These are phyloP conservation scores for Rubia yunnanensis DNA, from an alignment of 257 asterid species.

Conservation along the genomic window DNA sequence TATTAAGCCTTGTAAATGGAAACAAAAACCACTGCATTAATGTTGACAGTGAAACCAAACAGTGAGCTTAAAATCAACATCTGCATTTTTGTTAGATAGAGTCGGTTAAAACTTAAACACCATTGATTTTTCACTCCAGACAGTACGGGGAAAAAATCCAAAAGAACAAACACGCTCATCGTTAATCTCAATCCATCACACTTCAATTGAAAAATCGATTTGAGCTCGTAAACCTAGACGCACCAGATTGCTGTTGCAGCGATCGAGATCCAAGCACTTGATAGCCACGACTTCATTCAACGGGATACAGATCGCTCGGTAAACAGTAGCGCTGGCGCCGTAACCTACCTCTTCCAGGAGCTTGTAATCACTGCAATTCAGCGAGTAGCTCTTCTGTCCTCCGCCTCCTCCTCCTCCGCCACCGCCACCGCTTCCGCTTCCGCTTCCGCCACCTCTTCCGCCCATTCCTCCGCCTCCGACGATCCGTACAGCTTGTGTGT, in stretches of 20 bases:
- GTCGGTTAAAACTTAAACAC: background rate
- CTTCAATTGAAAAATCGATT: background rate
- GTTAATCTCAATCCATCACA: background rate
- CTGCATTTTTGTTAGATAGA: background rate
- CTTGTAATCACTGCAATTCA: slow-evolving; percentile 63
- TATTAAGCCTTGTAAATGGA: background rate
- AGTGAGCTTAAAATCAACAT: background rate
- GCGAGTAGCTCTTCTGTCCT: slow-evolving; percentile 47
- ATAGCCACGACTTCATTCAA: slow-evolving; percentile 79
- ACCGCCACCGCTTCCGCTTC: too few species aligned
- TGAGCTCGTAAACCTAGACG: slow-evolving; percentile 11
- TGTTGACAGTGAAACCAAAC: background rate
- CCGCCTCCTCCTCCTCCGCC: background rate
- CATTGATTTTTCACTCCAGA: background rate
- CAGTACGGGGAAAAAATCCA: background rate
- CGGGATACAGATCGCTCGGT: slow-evolving; percentile 84
- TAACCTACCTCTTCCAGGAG: slow-evolving; percentile 87
- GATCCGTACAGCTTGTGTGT: slow-evolving; percentile 5
- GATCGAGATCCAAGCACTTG: slow-evolving; percentile 99
- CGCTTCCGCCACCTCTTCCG: slow-evolving; percentile 28
- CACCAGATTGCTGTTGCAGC: slow-evolving; percentile 97
- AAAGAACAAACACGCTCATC: background rate
- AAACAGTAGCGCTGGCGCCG: slow-evolving; percentile 95
- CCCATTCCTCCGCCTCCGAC: slow-evolving; percentile 16
- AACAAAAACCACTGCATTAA: too few species aligned